These are phyloP conservation scores for Zanthoxylum bungeanum DNA, from an alignment of 345 rosid genomes.

Conservation along the genomic window DNA sequence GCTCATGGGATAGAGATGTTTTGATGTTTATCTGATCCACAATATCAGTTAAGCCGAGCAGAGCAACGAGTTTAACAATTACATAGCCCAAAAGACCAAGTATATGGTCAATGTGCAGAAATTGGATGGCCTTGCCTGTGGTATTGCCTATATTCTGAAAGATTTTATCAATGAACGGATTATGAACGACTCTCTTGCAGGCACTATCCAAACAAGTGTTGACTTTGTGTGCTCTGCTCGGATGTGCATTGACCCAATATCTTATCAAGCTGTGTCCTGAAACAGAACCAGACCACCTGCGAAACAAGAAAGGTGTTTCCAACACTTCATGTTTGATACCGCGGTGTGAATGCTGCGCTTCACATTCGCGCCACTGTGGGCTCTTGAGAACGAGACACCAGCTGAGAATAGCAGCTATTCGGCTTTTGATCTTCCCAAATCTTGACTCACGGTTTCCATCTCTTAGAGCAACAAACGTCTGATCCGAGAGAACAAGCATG, in stretches of 20 bases:
- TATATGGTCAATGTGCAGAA: neutral
- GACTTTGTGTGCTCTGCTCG: neutral
- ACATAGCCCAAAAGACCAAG: neutral
- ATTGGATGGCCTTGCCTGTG: neutral
- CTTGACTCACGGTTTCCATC: slow-evolving; percentile 18
- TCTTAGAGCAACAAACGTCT: slow-evolving; percentile 38
- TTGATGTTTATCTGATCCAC: neutral
- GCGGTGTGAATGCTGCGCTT: neutral
- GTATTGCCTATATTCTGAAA: neutral
- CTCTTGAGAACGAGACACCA: slow-evolving; percentile 21
- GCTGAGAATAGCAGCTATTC: neutral
- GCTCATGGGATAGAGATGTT: neutral
- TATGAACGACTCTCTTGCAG: neutral
- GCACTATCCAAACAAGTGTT: neutral
- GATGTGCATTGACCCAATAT: neutral
- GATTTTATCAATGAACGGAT: neutral
- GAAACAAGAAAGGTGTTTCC: slow-evolving; percentile 15
- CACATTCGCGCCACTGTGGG: neutral
- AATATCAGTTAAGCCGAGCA: neutral
- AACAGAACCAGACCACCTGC: neutral
- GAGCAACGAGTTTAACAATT: neutral
- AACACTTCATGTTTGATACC: slow-evolving; percentile 13
- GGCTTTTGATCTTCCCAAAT: neutral
- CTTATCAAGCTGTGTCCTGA: neutral
- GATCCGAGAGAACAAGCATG: slow-evolving; percentile 52